Conservation (phyloP, 2,329 filamentous ascomycete genomes). For the Fusarium cyanostomum region DNA sequence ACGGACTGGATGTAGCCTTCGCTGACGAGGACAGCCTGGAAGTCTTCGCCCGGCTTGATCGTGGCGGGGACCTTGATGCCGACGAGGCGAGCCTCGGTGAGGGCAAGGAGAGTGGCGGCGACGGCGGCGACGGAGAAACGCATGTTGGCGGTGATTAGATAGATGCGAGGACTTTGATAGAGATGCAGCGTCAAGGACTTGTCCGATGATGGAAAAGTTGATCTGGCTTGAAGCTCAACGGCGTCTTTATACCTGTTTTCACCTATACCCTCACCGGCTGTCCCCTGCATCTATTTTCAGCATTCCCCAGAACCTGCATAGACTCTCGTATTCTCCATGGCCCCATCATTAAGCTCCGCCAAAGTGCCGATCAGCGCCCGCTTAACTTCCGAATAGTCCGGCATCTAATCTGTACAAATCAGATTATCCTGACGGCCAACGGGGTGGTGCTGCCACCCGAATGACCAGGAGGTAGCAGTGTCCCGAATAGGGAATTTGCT, state of each 20-base stretch:
- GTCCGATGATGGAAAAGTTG: not conserved
- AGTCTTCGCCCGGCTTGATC: conserved; percentile 50
- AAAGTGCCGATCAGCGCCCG: not conserved
- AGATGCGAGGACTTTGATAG: not conserved
- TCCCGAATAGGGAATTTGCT: no score
- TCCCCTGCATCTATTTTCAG: conserved; percentile 5
- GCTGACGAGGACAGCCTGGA: conserved; percentile 52
- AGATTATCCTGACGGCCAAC: not conserved
- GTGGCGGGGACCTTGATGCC: conserved; percentile 54
- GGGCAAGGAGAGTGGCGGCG: conserved; percentile 40
- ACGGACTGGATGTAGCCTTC: conserved; percentile 57
- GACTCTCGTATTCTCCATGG: conserved; percentile 1
- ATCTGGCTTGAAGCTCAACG: not conserved
- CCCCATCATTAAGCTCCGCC: not conserved
- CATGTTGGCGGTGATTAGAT: conserved; percentile 25
- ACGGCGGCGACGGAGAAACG: conserved; percentile 41
- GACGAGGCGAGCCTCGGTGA: conserved; percentile 52
- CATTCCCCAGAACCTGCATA: not conserved
- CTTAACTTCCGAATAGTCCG: conserved; percentile 3
- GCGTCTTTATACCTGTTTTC: conserved; percentile 12
- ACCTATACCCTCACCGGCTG: not conserved
- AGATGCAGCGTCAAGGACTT: not conserved
- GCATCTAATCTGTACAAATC: not conserved
- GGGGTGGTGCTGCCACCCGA: not conserved
- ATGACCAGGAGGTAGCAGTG: no score